Conservation (phyloP, 2,329 filamentous ascomycete genomes). For the Aureobasidium namibiae region DNA sequence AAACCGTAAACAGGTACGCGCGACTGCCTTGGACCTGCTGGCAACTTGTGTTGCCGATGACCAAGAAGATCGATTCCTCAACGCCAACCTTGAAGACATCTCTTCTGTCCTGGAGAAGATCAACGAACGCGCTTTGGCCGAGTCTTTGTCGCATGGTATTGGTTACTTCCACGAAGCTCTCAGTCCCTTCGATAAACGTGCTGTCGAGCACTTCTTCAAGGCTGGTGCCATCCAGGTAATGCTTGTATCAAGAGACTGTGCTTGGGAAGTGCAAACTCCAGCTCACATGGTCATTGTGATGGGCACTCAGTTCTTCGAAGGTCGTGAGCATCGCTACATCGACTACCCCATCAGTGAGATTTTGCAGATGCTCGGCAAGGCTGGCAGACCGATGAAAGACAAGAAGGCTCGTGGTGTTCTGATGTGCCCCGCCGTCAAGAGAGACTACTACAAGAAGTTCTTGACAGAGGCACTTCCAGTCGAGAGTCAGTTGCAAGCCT, state of each 20-base stretch:
- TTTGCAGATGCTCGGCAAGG: conserved; percentile 95
- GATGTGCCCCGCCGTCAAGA: conserved; percentile 90
- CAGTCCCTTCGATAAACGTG: conserved; percentile 79
- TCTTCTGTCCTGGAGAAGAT: conserved; percentile 72
- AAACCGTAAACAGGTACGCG: conserved; percentile 83
- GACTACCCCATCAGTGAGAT: conserved; percentile 93
- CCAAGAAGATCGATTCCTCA: conserved; percentile 87
- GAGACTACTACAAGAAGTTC: conserved; percentile 99
- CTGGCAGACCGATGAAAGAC: conserved; percentile 69
- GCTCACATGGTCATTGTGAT: conserved; percentile 92
- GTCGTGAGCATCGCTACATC: conserved; percentile 90
- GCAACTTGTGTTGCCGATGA: conserved; percentile 83
- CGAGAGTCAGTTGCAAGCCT: conserved; percentile 86
- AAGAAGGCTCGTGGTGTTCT: conserved; percentile 83
- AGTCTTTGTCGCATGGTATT: conserved; percentile 86
- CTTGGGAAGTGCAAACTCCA: conserved; percentile 85
- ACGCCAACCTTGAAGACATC: conserved; percentile 75
- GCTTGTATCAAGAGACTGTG: conserved; percentile 76
- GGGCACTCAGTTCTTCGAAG: conserved; percentile 97
- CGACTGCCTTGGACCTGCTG: conserved; percentile 77
- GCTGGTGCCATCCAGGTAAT: conserved; percentile 85
- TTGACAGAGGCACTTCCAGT: conserved; percentile 91
- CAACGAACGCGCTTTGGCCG: conserved; percentile 77
- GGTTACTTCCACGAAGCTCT: conserved; percentile 97
- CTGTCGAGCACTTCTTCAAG: conserved; percentile 85